A percentile compares a stretch with the other conserved stretches of the same genome.
phyloP scores from a whole-genome alignment of 805 yeast species.

The Geotrichum ghanense region DNA sequence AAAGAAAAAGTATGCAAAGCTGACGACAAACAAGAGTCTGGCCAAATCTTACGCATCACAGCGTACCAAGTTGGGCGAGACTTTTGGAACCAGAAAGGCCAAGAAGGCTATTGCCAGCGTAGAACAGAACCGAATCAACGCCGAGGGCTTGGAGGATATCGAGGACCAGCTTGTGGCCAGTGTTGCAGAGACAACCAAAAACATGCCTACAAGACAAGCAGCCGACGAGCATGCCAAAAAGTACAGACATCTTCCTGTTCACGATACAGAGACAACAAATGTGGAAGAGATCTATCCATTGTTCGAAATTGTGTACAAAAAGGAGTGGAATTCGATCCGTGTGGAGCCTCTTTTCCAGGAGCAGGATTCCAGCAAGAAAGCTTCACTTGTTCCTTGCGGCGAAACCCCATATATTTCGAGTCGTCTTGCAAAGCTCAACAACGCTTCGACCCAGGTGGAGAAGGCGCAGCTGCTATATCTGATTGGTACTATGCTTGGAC shows the following conservation, averaged over 20 bases:
- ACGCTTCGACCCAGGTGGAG: conserved; percentile 32
- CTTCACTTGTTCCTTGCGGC: conserved; percentile 51
- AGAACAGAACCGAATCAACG: conserved; percentile 77
- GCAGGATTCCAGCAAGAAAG: conserved; percentile 35
- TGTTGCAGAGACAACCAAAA: conserved; percentile 56
- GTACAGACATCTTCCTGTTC: conserved; percentile 77
- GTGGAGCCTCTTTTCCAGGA: conserved; percentile 48
- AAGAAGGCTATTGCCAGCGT: conserved; percentile 75
- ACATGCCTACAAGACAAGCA: conserved; percentile 60
- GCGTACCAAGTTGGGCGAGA: conserved; percentile 83
- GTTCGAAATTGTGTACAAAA: conserved; percentile 53
- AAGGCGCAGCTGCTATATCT: conserved; percentile 67
- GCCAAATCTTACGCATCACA: conserved; percentile 35
- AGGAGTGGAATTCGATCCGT: conserved; percentile 53
- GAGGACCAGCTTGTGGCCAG: conserved; percentile 76
- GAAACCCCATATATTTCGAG: conserved; percentile 46
- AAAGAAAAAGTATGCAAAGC: conserved; percentile 50
- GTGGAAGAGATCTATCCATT: conserved; percentile 79
- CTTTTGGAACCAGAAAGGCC: conserved; percentile 95
- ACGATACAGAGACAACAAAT: conserved; percentile 64
- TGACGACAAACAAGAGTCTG: conserved; percentile 40
- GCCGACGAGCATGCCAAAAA: conserved; percentile 44
- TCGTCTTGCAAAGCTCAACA: conserved; percentile 21
- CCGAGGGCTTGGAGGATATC: conserved; percentile 61
- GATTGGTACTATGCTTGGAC: conserved; percentile 67